Conservation (phyloP, 2,329 filamentous ascomycete genomes). For the Ambrosiella beaveri region DNA sequence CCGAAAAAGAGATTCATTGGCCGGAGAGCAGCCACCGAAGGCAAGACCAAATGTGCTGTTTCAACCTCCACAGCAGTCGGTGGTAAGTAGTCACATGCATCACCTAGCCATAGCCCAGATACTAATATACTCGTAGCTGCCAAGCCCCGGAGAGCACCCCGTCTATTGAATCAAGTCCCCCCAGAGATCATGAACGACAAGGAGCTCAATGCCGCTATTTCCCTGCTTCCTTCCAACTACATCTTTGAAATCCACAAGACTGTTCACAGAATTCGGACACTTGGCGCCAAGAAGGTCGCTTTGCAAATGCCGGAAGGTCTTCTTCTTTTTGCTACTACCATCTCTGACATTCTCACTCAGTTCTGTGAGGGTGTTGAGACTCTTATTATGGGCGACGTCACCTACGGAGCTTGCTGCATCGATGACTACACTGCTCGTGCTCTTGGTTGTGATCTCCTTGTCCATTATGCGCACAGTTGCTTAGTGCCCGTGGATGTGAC, state of each 20-base stretch:
- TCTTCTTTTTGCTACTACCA: conserved; percentile 87
- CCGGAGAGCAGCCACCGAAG: conserved; percentile 43
- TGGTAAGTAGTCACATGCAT: neutral
- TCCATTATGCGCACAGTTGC: conserved; percentile 95
- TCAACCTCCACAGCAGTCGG: conserved; percentile 11
- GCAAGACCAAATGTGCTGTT: conserved; percentile 23
- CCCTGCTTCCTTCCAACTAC: conserved; percentile 84
- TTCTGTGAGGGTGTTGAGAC: conserved; percentile 89
- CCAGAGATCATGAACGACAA: conserved; percentile 69
- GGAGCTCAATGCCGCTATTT: conserved; percentile 73
- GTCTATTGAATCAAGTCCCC: conserved; percentile 83
- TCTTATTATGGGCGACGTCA: conserved; percentile 97
- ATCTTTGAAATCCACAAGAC: conserved; percentile 98
- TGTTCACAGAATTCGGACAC: conserved; percentile 76
- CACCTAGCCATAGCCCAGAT: neutral
- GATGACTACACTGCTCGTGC: conserved; percentile 95
- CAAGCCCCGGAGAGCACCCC: conserved; percentile 51
- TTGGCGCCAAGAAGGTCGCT: conserved; percentile 64
- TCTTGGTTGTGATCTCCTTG: conserved; percentile 79
- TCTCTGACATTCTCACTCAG: conserved; percentile 86
- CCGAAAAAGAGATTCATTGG: conserved; percentile 91
- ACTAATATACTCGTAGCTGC: conserved; percentile 33
- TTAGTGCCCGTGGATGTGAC: conserved; percentile 93
- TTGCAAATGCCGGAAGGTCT: conserved; percentile 96
- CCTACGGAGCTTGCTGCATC: conserved; percentile 95